A percentile compares a stretch with the other conserved stretches of the same genome.
Conservation (phyloP, 1,284 basidiomycete species). For the Boletus albobrunnescens region DNA sequence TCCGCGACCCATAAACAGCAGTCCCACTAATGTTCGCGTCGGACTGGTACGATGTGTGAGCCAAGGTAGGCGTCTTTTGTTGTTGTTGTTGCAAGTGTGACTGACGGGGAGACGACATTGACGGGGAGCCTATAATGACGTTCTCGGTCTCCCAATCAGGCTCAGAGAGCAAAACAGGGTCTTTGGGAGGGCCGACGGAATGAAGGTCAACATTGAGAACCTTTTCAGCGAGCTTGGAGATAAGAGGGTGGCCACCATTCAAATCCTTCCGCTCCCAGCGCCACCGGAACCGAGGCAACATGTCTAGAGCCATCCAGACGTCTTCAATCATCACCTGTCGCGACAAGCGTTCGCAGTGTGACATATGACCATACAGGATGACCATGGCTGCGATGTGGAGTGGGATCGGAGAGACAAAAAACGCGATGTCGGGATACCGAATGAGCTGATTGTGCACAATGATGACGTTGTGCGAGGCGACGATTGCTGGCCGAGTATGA, state of each 20-base stretch:
- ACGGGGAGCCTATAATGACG: slow-evolving; percentile 31
- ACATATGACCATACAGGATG: slow-evolving; percentile 79
- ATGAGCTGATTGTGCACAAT: slow-evolving; percentile 76
- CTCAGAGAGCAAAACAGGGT: slow-evolving; percentile 60
- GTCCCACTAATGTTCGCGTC: slow-evolving; percentile 18
- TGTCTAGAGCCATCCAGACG: slow-evolving; percentile 76
- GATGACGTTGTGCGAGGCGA: slow-evolving; percentile 80
- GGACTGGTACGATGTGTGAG: slow-evolving; percentile 27
- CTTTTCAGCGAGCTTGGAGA: slow-evolving; percentile 71
- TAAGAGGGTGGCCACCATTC: slow-evolving; percentile 73
- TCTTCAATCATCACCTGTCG: slow-evolving; percentile 68
- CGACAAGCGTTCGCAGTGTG: slow-evolving; percentile 61
- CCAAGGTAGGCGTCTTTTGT: slow-evolving; percentile 46
- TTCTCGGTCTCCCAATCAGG: slow-evolving; percentile 63
- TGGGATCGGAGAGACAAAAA: slow-evolving; percentile 81
- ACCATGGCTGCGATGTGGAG: slow-evolving; percentile 85
- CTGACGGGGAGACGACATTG: slow-evolving; percentile 29
- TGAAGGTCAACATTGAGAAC: slow-evolving; percentile 67
- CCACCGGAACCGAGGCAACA: slow-evolving; percentile 82
- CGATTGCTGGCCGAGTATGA: slow-evolving; percentile 51
- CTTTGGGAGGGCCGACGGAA: slow-evolving; percentile 52
- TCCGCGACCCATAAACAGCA: slow-evolving; percentile 37
- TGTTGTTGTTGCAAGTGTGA: slow-evolving; percentile 28
- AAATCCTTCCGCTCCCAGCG: slow-evolving; percentile 79
- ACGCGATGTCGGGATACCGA: slow-evolving; percentile 74